Conservation (phyloP, 1,284 basidiomycete genomes). For the Irpex sp. region DNA sequence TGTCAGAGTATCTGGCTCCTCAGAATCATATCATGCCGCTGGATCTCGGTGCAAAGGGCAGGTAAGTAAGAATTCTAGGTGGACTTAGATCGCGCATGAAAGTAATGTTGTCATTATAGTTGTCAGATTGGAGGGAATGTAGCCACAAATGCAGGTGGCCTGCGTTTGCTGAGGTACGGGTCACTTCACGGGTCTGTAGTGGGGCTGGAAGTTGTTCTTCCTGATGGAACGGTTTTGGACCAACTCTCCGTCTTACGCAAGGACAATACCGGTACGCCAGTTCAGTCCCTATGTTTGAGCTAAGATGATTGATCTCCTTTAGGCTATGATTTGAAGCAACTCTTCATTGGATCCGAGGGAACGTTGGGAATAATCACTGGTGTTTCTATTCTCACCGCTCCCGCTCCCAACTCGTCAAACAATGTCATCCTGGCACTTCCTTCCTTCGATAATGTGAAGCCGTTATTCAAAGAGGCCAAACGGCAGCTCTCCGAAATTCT, state of each 20-base stretch:
- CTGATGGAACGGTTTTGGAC: conserved; percentile 94
- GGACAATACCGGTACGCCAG: conserved; percentile 87
- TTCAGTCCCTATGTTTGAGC: background rate
- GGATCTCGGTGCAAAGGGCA: conserved; percentile 97
- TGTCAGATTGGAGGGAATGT: conserved; percentile 99
- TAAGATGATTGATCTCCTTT: conserved; percentile 1
- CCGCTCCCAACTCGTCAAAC: conserved; percentile 80
- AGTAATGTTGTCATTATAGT: conserved; percentile 32
- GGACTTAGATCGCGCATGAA: background rate
- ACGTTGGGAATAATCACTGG: conserved; percentile 95
- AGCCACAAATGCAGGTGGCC: conserved; percentile 95
- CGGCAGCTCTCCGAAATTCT: conserved; percentile 91
- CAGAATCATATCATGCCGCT: conserved; percentile 96
- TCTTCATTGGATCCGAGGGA: conserved; percentile 98
- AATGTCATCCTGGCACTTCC: conserved; percentile 78
- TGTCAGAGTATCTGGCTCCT: conserved; percentile 85
- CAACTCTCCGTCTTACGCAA: conserved; percentile 85
- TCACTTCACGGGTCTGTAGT: conserved; percentile 94
- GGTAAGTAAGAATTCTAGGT: conserved; percentile 39
- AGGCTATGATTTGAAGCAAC: conserved; percentile 99
- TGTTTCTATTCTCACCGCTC: conserved; percentile 93
- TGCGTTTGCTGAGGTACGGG: conserved; percentile 92
- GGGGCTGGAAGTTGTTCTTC: conserved; percentile 95
- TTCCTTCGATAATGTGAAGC: conserved; percentile 71
- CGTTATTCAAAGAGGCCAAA: conserved; percentile 65